Evolutionary conservation across 768 basidiomycete genomes (phyloP).

Genomic region (Mycena venus): DNA sequence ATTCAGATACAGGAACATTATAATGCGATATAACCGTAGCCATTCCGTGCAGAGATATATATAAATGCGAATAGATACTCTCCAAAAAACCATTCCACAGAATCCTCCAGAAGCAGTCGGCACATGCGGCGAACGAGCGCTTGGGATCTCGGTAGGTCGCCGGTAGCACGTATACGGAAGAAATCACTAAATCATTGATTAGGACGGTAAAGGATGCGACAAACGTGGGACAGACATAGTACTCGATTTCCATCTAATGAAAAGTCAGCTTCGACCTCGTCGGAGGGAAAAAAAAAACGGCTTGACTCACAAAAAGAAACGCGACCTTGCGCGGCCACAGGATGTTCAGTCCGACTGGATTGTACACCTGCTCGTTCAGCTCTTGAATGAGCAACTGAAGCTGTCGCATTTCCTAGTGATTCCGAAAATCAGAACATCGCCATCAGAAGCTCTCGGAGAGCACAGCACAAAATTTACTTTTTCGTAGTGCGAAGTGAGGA

Average conservation of each 20-base stretch:
- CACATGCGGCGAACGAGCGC: neutral
- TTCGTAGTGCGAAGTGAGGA: slow-evolving; percentile 83
- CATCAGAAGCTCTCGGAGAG: neutral
- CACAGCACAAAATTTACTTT: slow-evolving; percentile 67
- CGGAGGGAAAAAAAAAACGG: slow-evolving; percentile 13
- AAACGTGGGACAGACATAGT: slow-evolving; percentile 75
- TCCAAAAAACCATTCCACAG: neutral
- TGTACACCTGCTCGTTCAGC: slow-evolving; percentile 81
- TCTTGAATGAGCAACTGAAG: slow-evolving; percentile 73
- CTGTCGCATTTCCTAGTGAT: slow-evolving; percentile 84
- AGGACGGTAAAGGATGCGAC: slow-evolving; percentile 4
- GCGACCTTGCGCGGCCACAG: slow-evolving; percentile 88
- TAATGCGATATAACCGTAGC: neutral
- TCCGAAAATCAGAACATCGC: slow-evolving; percentile 6
- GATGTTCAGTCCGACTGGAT: slow-evolving; percentile 89
- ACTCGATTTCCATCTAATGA: slow-evolving; percentile 91
- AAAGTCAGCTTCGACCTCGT: slow-evolving; percentile 1
- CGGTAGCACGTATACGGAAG: slow-evolving; percentile 18
- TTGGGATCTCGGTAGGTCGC: slow-evolving; percentile 6
- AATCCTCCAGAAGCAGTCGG: slow-evolving; percentile 5
- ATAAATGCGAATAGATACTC: slow-evolving; percentile 29
- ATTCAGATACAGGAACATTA: neutral
- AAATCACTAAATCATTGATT: slow-evolving; percentile 28
- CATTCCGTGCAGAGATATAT: slow-evolving; percentile 18
- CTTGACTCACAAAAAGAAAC: slow-evolving; percentile 87